Evolutionary conservation across 345 rosid species (phyloP).

Genomic region (Erucastrum elatum): DNA sequence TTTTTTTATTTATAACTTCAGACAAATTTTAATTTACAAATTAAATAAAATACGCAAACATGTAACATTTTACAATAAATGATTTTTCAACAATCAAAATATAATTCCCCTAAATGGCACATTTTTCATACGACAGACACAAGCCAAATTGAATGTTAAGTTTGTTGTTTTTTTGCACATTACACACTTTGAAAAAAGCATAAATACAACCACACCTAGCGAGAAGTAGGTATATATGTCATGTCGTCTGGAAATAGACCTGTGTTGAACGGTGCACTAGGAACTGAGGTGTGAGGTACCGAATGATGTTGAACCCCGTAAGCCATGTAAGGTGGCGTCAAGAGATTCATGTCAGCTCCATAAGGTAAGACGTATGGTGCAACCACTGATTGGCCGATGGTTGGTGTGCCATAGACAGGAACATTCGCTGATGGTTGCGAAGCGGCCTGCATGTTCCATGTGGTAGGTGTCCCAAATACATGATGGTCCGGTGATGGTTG

Average conservation of each 20-base stretch:
- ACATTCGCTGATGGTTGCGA: slow-evolving; percentile 40
- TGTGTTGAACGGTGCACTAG: slow-evolving; percentile 63
- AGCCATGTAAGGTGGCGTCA: slow-evolving; percentile 54
- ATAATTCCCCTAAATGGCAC: background rate
- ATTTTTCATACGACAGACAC: too few relatives aligned
- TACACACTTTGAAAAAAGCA: background rate
- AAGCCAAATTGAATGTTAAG: background rate
- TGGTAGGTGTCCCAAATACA: background rate
- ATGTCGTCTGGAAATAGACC: slow-evolving; percentile 54
- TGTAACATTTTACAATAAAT: background rate
- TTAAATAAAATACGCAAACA: background rate
- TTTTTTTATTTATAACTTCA: background rate
- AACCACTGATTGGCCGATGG: slow-evolving; percentile 67
- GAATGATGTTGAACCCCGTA: slow-evolving; percentile 57
- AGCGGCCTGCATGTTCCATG: slow-evolving; percentile 6
- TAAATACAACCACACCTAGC: slow-evolving; percentile 25
- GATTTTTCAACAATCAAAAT: background rate
- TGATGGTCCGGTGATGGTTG: slow-evolving; percentile 23
- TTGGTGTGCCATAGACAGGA: slow-evolving; percentile 49
- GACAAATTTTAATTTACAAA: background rate
- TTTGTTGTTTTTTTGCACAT: background rate
- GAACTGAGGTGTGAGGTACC: slow-evolving; percentile 46
- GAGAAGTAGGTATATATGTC: slow-evolving; percentile 50
- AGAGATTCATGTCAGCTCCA: slow-evolving; percentile 65
- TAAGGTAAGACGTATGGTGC: slow-evolving; percentile 65